A percentile compares a stretch with the other conserved stretches of the same genome.
Evolutionary conservation across 345 rosid genomes (phyloP).

Genomic region (Raphanus sativus): DNA sequence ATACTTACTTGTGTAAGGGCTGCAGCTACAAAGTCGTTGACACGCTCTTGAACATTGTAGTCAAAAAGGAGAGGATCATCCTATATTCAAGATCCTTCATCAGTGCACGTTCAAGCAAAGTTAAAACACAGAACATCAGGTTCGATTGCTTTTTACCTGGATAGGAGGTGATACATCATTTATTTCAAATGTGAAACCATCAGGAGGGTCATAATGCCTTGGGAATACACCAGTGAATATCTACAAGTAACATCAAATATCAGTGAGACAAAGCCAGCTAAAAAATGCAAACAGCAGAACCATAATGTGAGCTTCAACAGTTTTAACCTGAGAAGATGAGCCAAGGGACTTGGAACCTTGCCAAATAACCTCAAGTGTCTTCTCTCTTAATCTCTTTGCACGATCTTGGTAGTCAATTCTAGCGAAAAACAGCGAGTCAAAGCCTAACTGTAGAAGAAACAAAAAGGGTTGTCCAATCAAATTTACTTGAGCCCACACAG

Average conservation of each 20-base stretch:
- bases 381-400: slow-evolving; percentile 73
- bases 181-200: slow-evolving; percentile 82
- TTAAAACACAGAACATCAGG: background rate
- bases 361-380: slow-evolving; percentile 92
- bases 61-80: slow-evolving; percentile 80
- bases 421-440: slow-evolving; percentile 89
- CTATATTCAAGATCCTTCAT: slow-evolving; percentile 43
- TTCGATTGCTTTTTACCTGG: slow-evolving; percentile 55
- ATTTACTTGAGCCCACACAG: background rate
- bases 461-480: slow-evolving; percentile 16
- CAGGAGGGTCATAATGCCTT: slow-evolving; percentile 91
- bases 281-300: slow-evolving; percentile 11
- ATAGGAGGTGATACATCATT: slow-evolving; percentile 85
- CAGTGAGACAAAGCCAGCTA: slow-evolving; percentile 16
- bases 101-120: slow-evolving; percentile 27
- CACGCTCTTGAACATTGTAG: slow-evolving; percentile 89
- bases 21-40: slow-evolving; percentile 82
- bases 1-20: slow-evolving; percentile 70
- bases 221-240: slow-evolving; percentile 93
- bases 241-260: slow-evolving; percentile 39
- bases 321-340: slow-evolving; percentile 80
- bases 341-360: slow-evolving; percentile 86
- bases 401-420: slow-evolving; percentile 97
- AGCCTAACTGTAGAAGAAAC: slow-evolving; percentile 68
- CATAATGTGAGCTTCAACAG: slow-evolving; percentile 1